Percentiles rank a stretch among this genome's conserved stretches.
phyloP scores from a whole-genome alignment of 2,329 filamentous ascomycete genomes.

The Fusarium sp. region DNA sequence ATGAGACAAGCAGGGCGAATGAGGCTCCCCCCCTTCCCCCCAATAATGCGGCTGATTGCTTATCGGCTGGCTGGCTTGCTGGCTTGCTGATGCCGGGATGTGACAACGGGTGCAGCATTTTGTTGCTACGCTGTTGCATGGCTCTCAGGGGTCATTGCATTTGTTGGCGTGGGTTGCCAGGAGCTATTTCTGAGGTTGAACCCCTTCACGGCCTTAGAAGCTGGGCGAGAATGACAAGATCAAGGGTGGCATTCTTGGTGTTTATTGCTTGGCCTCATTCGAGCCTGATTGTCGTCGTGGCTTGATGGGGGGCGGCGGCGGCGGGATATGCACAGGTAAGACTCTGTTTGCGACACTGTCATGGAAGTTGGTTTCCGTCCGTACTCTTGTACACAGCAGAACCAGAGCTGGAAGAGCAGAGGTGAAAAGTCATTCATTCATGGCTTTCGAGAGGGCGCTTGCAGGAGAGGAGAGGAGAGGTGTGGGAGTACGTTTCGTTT shows the following conservation, averaged over 20 bases:
- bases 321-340: not conserved
- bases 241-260: not conserved
- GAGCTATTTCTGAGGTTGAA: not conserved
- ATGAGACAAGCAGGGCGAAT: not conserved
- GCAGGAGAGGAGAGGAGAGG: not conserved
- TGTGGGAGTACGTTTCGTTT: not conserved
- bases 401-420: not conserved
- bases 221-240: not conserved
- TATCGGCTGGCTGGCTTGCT: not conserved
- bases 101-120: not conserved
- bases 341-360: not conserved
- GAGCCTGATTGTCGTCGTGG: not conserved
- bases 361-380: not conserved
- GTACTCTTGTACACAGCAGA: not conserved
- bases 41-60: not conserved
- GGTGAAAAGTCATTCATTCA: not conserved
- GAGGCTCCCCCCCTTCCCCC: not conserved
- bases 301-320: not conserved
- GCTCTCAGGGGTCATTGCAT: not conserved
- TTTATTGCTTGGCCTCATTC: not conserved
- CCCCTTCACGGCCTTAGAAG: not conserved
- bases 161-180: not conserved
- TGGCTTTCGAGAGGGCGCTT: not conserved
- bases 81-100: not conserved
- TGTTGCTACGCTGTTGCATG: not conserved